Base-by-base conservation (phyloP, 495 filamentous ascomycete genomes). In the Tuber brumale region DNA sequence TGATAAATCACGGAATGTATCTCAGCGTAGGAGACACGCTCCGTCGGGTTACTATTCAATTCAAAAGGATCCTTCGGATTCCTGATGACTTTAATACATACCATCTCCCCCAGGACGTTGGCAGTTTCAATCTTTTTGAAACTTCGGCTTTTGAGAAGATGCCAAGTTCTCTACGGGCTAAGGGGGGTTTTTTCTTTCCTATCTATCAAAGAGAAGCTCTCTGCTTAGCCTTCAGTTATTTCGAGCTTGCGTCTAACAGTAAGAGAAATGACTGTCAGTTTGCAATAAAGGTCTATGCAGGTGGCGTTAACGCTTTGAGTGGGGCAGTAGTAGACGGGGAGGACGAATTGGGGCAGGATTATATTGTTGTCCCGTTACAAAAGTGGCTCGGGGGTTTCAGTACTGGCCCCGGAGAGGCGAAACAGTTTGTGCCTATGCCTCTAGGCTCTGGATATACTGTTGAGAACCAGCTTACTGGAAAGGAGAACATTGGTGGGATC, bases 371-470 rank as follows among this genome's bases (percentile, higher is more conserved):
- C 10, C 86, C 86, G 1, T 19, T n/a, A n/a, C 48, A 57, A 57
- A 77, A 41, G 10, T 88, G 86, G 87, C 81, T 89, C 1, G 86
- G 88, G 72, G 88, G 88, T 19, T 83, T 88, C 37, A 84, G 77
- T 18, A 78, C 70, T 21, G 79, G 72, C 44, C 81, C 77, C 21
- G 84, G 84, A 6, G 70, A 78, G 21, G 85, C 85, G n/a, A 78
- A 76, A 37, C 86, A 87, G 70, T 87, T 87, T 76, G 85, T 87
- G 6, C 84, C 86, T 8, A 84, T 86, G 80, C 84, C 84, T 0
- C 74, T 84, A 31, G 86, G 85, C 35, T 78, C 80, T 12, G 86
- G 86, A 3, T 88, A 88, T 69, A 83, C 84, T 16, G 83, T 88
- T 21, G 87, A 89, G 76, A 83, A 84, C 18, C 88, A 88, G 66